Percentiles rank a stretch among this genome's conserved stretches.
Conservation (phyloP, 2,329 filamentous ascomycete species). For the Tolypocladium album region DNA sequence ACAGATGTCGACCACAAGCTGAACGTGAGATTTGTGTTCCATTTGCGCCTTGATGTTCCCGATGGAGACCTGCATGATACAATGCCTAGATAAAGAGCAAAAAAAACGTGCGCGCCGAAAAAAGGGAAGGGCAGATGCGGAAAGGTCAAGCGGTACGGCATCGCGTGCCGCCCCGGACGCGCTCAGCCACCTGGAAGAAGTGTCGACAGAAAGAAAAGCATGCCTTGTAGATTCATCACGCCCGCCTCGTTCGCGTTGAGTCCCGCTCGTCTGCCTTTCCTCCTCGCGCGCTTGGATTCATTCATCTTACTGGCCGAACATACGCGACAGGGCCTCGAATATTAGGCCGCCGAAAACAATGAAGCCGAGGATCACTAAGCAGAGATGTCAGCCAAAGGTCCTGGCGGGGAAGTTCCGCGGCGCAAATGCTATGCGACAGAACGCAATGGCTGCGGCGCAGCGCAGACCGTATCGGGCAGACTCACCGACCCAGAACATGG, state of each 20-base stretch:
- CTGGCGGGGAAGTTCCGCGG: neutral
- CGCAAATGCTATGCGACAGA: neutral
- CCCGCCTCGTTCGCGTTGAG: neutral
- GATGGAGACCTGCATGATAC: neutral
- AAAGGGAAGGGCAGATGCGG: neutral
- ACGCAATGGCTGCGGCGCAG: neutral
- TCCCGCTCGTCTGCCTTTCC: too few species aligned
- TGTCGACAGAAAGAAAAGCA: neutral
- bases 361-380: constrained; percentile 44
- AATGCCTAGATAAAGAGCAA: neutral
- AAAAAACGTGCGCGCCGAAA: neutral
- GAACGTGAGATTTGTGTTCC: neutral
- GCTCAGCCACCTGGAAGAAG: neutral
- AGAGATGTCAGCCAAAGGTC: neutral
- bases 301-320: constrained; percentile 27
- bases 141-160: neutral
- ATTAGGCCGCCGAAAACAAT: constrained; percentile 50
- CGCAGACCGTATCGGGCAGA: constrained; percentile 4
- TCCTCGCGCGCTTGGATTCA: neutral
- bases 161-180: neutral
- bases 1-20: neutral
- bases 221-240: neutral
- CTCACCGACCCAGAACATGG: constrained; percentile 53
- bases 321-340: constrained; percentile 45
- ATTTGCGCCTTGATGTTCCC: neutral